A percentile compares a stretch with the other conserved stretches of the same genome.
phyloP scores from a whole-genome alignment of 129 eudicot genomes.

The Dittrichia graveolens region DNA sequence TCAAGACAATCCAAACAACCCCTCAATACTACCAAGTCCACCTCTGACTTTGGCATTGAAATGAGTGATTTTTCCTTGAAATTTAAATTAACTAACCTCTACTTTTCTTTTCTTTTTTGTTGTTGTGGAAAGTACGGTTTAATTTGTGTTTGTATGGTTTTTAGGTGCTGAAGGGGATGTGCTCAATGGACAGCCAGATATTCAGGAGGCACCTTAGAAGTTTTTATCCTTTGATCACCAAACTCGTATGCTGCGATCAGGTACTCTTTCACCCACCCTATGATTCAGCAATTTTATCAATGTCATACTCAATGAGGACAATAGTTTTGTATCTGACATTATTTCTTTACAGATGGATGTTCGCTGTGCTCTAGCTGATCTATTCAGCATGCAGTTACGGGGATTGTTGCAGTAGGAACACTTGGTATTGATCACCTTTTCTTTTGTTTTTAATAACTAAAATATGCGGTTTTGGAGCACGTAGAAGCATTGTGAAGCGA shows the following conservation, averaged over 20 bases:
- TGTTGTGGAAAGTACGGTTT: too few species aligned
- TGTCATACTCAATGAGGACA: background rate
- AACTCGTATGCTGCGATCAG: conserved; percentile 92
- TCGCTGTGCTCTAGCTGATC: conserved; percentile 76
- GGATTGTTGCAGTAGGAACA: conserved; percentile 40
- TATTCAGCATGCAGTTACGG: conserved; percentile 64
- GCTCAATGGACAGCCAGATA: conserved; percentile 67
- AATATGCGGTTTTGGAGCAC: conserved; percentile 9
- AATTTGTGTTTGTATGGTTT: background rate
- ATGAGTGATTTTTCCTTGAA: background rate
- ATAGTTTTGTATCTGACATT: background rate
- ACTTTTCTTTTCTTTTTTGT: too few species aligned
- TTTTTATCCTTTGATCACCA: conserved; percentile 85
- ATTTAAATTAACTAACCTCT: too few species aligned
- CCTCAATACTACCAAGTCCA: background rate
- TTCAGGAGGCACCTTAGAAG: conserved; percentile 74
- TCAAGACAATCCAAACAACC: background rate
- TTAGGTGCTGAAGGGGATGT: conserved; percentile 89
- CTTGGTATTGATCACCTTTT: background rate
- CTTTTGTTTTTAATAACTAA: conserved; percentile 1
- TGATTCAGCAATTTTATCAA: background rate
- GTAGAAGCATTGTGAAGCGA: background rate
- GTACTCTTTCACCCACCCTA: conserved; percentile 34
- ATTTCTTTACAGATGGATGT: conserved; percentile 63
- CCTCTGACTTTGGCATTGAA: background rate